A percentile compares a stretch with the other conserved stretches of the same genome.
phyloP scores from a whole-genome alignment of 1,139 yeast genomes.

The Blastobotrys aristatus region DNA sequence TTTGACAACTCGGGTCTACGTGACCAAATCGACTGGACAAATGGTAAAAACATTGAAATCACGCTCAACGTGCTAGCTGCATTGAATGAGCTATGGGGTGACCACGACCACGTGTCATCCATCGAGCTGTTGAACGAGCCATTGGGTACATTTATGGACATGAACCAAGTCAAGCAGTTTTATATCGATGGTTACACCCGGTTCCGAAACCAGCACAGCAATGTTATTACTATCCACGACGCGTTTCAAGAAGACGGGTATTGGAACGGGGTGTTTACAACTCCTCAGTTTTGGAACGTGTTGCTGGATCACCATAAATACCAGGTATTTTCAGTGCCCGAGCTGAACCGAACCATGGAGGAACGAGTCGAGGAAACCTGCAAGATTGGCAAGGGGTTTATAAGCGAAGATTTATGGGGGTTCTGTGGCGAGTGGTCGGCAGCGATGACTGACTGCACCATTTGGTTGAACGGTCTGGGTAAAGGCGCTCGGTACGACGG shows the following conservation, averaged over 20 bases:
- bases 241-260: conserved; percentile 60
- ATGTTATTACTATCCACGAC: conserved; percentile 61
- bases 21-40: conserved; percentile 52
- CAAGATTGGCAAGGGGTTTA: conserved; percentile 48
- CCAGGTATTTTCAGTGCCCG: conserved; percentile 69
- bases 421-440: conserved; percentile 92
- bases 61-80: conserved; percentile 46
- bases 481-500: conserved; percentile 85
- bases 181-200: conserved; percentile 55
- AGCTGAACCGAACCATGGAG: conserved; percentile 51
- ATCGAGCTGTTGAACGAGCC: conserved; percentile 90
- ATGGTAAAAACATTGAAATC: conserved; percentile 44
- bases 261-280: conserved; percentile 53
- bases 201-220: conserved; percentile 44
- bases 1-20: conserved; percentile 91
- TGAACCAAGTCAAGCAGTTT: conserved; percentile 54
- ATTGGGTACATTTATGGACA: conserved; percentile 59
- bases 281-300: conserved; percentile 51
- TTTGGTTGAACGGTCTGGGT: conserved; percentile 88
- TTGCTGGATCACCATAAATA: conserved; percentile 88
- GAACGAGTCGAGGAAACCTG: conserved; percentile 64
- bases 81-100: conserved; percentile 59
- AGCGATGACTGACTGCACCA: conserved; percentile 88
- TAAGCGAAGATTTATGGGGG: conserved; percentile 62
- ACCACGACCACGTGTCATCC: conserved; percentile 69